phyloP scores from a whole-genome alignment of 495 filamentous ascomycete genomes.

The Hypoxylon fuscum region DNA sequence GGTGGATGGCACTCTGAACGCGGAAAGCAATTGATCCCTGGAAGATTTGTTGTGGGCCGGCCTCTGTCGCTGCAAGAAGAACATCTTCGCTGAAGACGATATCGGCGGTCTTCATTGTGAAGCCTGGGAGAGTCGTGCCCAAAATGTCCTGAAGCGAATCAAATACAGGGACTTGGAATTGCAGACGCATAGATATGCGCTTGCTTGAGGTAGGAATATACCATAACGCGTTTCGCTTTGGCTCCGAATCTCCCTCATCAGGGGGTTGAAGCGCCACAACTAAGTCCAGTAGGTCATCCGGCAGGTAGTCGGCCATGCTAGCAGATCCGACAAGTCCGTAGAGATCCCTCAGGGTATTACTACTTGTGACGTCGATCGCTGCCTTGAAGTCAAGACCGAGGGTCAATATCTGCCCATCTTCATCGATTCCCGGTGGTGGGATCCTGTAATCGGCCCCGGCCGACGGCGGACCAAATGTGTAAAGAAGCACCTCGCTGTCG shows the following conservation, averaged over 20 bases:
- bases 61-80: neutral
- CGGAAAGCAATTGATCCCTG: neutral
- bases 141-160: neutral
- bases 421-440: neutral
- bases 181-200: neutral
- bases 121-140: neutral
- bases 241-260: neutral
- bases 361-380: neutral
- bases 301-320: neutral
- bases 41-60: neutral
- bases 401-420: neutral
- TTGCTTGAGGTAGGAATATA: neutral
- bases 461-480: constrained; percentile 11
- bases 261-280: neutral
- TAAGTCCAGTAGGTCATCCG: neutral
- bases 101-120: neutral
- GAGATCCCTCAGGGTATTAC: constrained; percentile 2
- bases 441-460: neutral
- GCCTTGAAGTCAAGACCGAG: constrained; percentile 1
- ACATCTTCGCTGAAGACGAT: neutral
- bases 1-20: neutral
- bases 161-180: neutral
- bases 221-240: neutral
- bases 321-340: neutral
- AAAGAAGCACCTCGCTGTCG: constrained; percentile 9